Percentiles rank a stretch among this genome's conserved stretches.
Conservation (phyloP, 352 stramenopile genomes). For the Phytophthora fragariaefolia region DNA sequence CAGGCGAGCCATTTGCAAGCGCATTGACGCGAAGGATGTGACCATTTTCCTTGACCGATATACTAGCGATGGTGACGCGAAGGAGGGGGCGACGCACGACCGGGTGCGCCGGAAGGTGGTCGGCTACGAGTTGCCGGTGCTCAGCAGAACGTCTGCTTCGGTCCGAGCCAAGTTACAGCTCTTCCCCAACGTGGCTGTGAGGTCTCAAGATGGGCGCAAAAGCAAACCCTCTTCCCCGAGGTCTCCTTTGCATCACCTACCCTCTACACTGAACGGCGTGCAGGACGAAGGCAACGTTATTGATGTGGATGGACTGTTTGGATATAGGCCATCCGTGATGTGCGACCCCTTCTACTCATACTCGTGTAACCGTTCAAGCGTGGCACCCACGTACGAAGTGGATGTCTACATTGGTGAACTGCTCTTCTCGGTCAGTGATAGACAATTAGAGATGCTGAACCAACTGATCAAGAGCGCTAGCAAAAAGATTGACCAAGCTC, state of each 20-base stretch:
- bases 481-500: conserved; percentile 32
- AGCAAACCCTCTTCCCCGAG: conserved; percentile 25
- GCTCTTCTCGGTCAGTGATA: conserved; percentile 81
- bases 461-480: conserved; percentile 61
- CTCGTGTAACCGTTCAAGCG: conserved; percentile 50
- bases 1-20: conserved; percentile 64
- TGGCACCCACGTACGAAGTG: conserved; percentile 65
- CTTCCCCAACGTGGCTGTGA: conserved; percentile 37
- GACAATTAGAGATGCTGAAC: conserved; percentile 83
- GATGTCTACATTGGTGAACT: conserved; percentile 78
- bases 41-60: conserved; percentile 89
- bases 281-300: conserved; percentile 32
- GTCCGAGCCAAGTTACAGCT: conserved; percentile 62
- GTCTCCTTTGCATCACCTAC: conserved; percentile 18
- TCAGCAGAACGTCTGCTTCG: conserved; percentile 73
- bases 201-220: conserved; percentile 17
- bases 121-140: conserved; percentile 81
- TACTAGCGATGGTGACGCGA: conserved; percentile 56
- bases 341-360: conserved; percentile 79
- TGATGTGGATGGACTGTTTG: conserved; percentile 46
- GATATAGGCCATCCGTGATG: conserved; percentile 50
- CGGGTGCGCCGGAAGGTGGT: conserved; percentile 72
- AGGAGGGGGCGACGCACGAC: conserved; percentile 24
- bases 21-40: conserved; percentile 77
- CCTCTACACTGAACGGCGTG: background rate